phyloP scores from a whole-genome alignment of 768 basidiomycete species.

The Hemileccinum impolitum region DNA sequence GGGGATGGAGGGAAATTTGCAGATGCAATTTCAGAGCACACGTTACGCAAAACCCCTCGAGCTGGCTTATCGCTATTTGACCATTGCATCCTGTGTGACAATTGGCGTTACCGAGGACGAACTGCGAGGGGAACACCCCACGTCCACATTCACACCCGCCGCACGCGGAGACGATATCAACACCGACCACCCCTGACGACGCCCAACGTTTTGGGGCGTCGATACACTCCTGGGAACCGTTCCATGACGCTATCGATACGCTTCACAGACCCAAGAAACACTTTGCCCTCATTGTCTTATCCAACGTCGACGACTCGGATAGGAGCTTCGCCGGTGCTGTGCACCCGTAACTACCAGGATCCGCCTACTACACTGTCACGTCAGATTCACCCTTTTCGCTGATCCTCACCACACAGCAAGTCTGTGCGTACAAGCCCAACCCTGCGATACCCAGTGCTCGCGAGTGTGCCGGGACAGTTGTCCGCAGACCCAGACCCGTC shows the following conservation, averaged over 20 bases:
- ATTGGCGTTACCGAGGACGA: slow-evolving; percentile 20
- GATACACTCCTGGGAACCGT: slow-evolving; percentile 59
- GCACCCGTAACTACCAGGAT: slow-evolving; percentile 9
- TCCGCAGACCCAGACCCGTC: slow-evolving; percentile 16
- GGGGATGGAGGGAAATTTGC: slow-evolving; percentile 53
- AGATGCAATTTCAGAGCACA: slow-evolving; percentile 53
- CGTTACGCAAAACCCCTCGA: slow-evolving; percentile 62
- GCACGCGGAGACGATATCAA: not conserved
- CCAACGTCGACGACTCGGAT: slow-evolving; percentile 75
- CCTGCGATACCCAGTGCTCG: slow-evolving; percentile 41
- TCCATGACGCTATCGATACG: slow-evolving; percentile 62
- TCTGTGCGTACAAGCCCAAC: slow-evolving; percentile 70
- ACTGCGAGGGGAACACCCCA: slow-evolving; percentile 18
- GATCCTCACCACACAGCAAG: slow-evolving; percentile 69
- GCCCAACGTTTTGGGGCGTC: slow-evolving; percentile 58
- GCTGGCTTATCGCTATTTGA: slow-evolving; percentile 32
- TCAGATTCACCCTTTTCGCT: slow-evolving; percentile 58
- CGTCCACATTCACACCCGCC: not conserved
- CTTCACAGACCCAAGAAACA: slow-evolving; percentile 55
- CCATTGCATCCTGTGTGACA: slow-evolving; percentile 35
- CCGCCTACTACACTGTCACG: slow-evolving; percentile 40
- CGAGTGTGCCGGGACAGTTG: slow-evolving; percentile 26
- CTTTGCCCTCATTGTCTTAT: slow-evolving; percentile 70
- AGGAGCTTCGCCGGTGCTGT: slow-evolving; percentile 54
- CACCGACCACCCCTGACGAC: slow-evolving; percentile 7